phyloP scores from a whole-genome alignment of 2,329 filamentous ascomycete species.

The Calonectria fujianensis region DNA sequence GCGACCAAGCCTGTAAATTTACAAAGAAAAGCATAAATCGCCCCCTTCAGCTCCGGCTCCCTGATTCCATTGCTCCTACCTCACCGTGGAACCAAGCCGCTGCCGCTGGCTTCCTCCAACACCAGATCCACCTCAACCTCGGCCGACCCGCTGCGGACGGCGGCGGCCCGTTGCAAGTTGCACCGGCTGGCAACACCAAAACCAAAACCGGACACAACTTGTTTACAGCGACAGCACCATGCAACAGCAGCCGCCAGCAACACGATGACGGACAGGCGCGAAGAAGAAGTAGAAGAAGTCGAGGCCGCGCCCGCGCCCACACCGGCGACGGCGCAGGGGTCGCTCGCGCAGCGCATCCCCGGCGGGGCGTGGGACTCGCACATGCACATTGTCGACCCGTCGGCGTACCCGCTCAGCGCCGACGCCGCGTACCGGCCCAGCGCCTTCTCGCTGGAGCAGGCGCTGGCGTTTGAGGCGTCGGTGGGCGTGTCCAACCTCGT shows the following conservation, averaged over 20 bases:
- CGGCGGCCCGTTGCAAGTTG: conserved; percentile 5
- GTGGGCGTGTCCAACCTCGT: conserved; percentile 74
- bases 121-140: conserved; percentile 30
- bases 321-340: not conserved
- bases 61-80: not conserved
- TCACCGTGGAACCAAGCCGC: not conserved
- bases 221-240: not conserved
- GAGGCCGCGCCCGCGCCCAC: not conserved
- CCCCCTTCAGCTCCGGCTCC: not conserved
- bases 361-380: conserved; percentile 75
- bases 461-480: conserved; percentile 69
- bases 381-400: conserved; percentile 77
- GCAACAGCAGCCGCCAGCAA: conserved; percentile 18
- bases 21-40: not conserved
- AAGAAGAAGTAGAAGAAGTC: not conserved
- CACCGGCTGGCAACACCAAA: not conserved
- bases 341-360: conserved; percentile 59
- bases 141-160: conserved; percentile 19
- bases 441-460: conserved; percentile 69
- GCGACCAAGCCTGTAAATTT: not conserved
- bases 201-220: not conserved
- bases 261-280: conserved; percentile 25
- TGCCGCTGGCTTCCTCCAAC: not conserved
- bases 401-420: conserved; percentile 67
- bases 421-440: conserved; percentile 71